Conservation (phyloP, 2,329 filamentous ascomycete genomes). For the Diaporthe humulicola region DNA sequence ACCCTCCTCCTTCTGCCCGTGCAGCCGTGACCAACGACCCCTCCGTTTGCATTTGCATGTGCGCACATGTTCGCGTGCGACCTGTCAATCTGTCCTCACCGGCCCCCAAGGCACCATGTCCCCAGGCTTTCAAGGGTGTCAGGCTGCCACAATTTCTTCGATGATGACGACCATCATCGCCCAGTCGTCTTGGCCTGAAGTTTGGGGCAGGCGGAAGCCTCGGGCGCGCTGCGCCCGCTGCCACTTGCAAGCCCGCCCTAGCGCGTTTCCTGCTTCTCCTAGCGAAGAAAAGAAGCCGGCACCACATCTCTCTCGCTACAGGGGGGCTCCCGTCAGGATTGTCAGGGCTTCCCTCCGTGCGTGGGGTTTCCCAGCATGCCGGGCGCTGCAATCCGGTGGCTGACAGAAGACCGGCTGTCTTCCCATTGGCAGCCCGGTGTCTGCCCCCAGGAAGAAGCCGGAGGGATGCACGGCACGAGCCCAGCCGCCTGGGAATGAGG, state of each 20-base stretch:
- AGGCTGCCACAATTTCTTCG: slow-evolving; percentile 24
- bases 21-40: not conserved
- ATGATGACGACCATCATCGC: slow-evolving; percentile 19
- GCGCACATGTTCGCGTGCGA: not conserved
- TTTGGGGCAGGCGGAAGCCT: slow-evolving; percentile 31
- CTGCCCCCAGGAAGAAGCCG: slow-evolving; percentile 41
- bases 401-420: slow-evolving; percentile 13
- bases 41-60: not conserved
- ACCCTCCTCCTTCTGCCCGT: not conserved
- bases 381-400: not conserved
- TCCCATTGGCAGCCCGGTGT: slow-evolving; percentile 31
- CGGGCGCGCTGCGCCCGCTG: slow-evolving; percentile 27
- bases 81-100: slow-evolving; percentile 28
- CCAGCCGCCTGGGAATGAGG: slow-evolving; percentile 9
- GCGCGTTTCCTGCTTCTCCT: slow-evolving; percentile 21
- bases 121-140: not conserved
- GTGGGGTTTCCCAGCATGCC: slow-evolving; percentile 24
- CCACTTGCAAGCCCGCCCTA: not conserved
- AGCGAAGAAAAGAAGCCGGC: slow-evolving; percentile 40
- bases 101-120: not conserved
- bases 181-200: not conserved
- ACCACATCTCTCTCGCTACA: slow-evolving; percentile 10
- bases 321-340: not conserved
- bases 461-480: slow-evolving; percentile 33
- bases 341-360: slow-evolving; percentile 1